Conservation (phyloP, 2,329 filamentous ascomycete genomes). For the Clarireedia hainanense region DNA sequence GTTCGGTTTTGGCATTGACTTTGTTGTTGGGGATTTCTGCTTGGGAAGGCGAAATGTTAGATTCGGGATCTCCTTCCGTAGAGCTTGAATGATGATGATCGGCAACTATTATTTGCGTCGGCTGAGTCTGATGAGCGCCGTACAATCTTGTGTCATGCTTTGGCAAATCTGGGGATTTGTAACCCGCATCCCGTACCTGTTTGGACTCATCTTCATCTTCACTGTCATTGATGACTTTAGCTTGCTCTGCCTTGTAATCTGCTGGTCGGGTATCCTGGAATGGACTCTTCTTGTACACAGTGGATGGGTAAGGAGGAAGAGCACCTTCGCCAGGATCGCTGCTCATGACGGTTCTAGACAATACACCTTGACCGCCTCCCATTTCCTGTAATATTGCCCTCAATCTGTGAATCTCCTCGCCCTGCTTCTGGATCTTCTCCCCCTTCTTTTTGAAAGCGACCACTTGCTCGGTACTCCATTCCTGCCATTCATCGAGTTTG, state of each 20-base stretch:
- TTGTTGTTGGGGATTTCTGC: neutral
- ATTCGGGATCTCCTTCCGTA: conserved; percentile 20
- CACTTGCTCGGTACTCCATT: neutral
- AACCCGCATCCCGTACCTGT: neutral
- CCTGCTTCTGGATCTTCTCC: neutral
- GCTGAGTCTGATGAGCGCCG: conserved; percentile 9
- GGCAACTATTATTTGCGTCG: conserved; percentile 9
- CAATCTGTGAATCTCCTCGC: neutral
- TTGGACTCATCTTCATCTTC: neutral
- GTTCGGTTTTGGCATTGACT: neutral
- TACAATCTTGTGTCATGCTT: neutral
- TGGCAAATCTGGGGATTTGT: neutral
- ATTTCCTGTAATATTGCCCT: neutral
- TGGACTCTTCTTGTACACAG: neutral
- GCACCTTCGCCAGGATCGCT: neutral
- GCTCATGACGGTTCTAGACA: neutral
- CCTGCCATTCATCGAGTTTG: neutral
- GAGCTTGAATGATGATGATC: conserved; percentile 21
- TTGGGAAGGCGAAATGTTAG: neutral
- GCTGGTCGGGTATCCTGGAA: neutral
- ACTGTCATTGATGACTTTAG: neutral
- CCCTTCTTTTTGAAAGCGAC: neutral
- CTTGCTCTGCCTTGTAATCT: neutral
- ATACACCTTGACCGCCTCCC: neutral
- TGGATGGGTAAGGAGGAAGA: neutral